phyloP scores from a whole-genome alignment of 73 alveolate genomes.

The Tetrahymena elliotti region DNA sequence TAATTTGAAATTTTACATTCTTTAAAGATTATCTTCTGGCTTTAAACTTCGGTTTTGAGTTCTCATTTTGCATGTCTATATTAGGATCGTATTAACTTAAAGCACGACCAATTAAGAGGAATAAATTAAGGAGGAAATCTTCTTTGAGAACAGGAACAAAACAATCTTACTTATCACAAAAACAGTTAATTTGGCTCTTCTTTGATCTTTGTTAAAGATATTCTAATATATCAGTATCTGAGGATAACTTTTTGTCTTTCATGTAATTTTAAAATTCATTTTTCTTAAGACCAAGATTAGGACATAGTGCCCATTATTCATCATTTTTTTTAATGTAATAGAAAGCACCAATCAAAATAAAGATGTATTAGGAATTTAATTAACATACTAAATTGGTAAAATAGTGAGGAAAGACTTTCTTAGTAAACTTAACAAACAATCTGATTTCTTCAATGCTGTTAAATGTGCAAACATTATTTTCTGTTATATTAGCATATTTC shows the following conservation, averaged over 20 bases:
- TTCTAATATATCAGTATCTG: background rate
- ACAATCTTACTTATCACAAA: background rate
- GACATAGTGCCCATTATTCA: background rate
- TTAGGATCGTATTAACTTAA: background rate
- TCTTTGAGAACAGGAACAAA: background rate
- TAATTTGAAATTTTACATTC: background rate
- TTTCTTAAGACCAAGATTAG: background rate
- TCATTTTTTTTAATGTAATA: background rate
- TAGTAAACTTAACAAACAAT: background rate
- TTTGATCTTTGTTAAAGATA: background rate
- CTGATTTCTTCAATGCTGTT: background rate
- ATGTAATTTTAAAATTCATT: background rate
- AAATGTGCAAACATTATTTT: background rate
- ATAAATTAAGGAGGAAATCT: background rate
- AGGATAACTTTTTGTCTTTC: background rate
- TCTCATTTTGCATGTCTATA: background rate
- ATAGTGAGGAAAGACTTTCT: background rate
- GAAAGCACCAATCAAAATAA: background rate
- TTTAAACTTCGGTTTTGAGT: background rate
- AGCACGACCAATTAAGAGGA: background rate
- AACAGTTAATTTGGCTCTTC: background rate
- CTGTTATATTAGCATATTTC: background rate
- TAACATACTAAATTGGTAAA: background rate
- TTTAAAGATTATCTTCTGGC: background rate
- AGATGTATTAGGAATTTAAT: background rate